These are phyloP conservation scores for Passalora sequoiae DNA, from an alignment of 2,329 filamentous ascomycete genomes.

Conservation along the genomic window DNA sequence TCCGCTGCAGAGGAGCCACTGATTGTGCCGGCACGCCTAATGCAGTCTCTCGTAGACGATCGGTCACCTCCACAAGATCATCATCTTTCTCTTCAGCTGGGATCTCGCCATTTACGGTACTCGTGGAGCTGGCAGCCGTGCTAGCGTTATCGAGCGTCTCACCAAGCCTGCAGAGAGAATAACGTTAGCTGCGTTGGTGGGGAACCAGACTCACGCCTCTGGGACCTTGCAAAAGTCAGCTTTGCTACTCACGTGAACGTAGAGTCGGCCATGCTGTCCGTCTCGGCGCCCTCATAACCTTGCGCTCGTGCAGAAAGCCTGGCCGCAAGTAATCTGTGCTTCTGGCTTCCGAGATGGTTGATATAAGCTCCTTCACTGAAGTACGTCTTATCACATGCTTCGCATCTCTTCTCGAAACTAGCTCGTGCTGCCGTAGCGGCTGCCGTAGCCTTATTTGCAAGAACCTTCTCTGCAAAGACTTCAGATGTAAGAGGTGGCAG, in stretches of 20 bases:
- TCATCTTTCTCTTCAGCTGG: constrained; percentile 72
- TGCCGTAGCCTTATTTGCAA: constrained; percentile 80
- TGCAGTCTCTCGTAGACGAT: constrained; percentile 60
- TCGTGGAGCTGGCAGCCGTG: constrained; percentile 43
- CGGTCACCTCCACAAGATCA: constrained; percentile 57
- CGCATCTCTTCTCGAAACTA: constrained; percentile 77
- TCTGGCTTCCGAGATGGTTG: constrained; percentile 86
- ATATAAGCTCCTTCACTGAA: constrained; percentile 94
- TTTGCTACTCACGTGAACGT: too few relatives aligned
- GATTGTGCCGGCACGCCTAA: constrained; percentile 35
- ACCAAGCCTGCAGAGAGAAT: too few relatives aligned
- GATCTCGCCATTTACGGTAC: constrained; percentile 49
- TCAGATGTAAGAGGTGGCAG: constrained; percentile 88
- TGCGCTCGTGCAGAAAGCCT: constrained; percentile 39
- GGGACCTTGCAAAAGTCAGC: too few relatives aligned
- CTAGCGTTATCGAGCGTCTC: constrained; percentile 56
- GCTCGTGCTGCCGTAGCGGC: constrained; percentile 82
- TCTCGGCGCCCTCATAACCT: constrained; percentile 55
- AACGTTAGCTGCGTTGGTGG: too few relatives aligned
- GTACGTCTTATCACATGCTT: constrained; percentile 82
- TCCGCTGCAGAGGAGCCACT: constrained; percentile 7
- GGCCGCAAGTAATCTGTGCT: constrained; percentile 70
- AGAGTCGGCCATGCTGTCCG: constrained; percentile 73
- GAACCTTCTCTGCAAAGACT: constrained; percentile 89
- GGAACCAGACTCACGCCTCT: too few relatives aligned